Evolutionary conservation across 495 filamentous ascomycete genomes (phyloP).

Genomic region (Penicillium manginii): DNA sequence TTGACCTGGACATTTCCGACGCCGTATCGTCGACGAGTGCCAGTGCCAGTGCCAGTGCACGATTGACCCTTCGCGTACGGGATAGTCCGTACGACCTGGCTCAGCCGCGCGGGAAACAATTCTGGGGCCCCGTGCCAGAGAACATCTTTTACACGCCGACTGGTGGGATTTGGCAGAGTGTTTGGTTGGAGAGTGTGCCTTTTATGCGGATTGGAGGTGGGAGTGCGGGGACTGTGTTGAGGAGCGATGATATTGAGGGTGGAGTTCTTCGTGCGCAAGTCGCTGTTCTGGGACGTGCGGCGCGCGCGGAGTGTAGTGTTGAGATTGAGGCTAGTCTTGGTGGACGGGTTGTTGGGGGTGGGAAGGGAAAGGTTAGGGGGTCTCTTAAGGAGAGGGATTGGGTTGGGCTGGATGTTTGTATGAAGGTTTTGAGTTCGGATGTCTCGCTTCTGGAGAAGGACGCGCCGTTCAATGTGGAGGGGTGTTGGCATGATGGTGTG

Average conservation of each 20-base stretch:
- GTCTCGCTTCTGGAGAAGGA: constrained; percentile 8
- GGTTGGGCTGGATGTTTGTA: constrained; percentile 28
- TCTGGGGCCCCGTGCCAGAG: constrained; percentile 43
- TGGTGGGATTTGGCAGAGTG: constrained; percentile 42
- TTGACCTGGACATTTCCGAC: constrained; percentile 40
- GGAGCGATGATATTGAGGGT: constrained; percentile 35
- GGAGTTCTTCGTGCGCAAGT: constrained; percentile 32
- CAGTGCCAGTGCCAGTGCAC: too few relatives aligned
- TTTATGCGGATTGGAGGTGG: constrained; percentile 26
- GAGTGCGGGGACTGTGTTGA: constrained; percentile 38
- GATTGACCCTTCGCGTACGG: constrained; percentile 33
- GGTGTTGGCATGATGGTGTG: constrained; percentile 32
- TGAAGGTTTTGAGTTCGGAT: constrained; percentile 17
- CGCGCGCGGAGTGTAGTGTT: constrained; percentile 16
- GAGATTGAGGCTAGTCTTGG: constrained; percentile 33
- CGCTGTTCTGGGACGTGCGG: constrained; percentile 23
- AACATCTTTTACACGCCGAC: constrained; percentile 46
- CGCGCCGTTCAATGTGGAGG: constrained; percentile 20
- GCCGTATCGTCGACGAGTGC: background rate
- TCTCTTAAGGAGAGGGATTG: constrained; percentile 26
- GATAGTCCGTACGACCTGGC: constrained; percentile 40
- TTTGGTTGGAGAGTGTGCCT: constrained; percentile 45
- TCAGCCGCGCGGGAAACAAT: constrained; percentile 47
- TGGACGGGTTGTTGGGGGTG: constrained; percentile 21
- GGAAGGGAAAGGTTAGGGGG: constrained; percentile 3